These are phyloP conservation scores for Torulaspora maleeae DNA, from an alignment of 805 yeast species.

Conservation along the genomic window DNA sequence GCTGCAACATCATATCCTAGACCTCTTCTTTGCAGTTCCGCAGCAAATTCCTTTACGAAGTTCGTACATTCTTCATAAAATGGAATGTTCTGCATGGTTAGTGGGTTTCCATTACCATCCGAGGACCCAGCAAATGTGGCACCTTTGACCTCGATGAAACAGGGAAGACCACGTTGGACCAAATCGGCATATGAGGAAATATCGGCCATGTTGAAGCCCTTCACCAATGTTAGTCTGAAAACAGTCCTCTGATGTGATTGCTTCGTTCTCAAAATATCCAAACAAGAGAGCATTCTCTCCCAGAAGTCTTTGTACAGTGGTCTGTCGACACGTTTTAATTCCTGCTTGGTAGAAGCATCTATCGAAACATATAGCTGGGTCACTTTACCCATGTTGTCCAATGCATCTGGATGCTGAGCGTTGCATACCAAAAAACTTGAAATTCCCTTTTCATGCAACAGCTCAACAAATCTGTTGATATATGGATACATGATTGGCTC, in stretches of 20 bases:
- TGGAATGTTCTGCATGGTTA: conserved; percentile 94
- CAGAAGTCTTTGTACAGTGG: conserved; percentile 88
- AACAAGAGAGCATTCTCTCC: conserved; percentile 79
- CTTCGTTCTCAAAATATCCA: conserved; percentile 67
- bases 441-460: conserved; percentile 75
- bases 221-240: conserved; percentile 82
- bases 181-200: conserved; percentile 79
- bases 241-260: conserved; percentile 87
- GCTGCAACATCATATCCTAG: conserved; percentile 80
- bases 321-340: conserved; percentile 77
- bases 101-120: conserved; percentile 73
- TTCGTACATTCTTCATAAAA: conserved; percentile 83
- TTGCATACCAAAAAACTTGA: conserved; percentile 89
- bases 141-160: conserved; percentile 88
- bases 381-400: conserved; percentile 63
- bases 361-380: conserved; percentile 90
- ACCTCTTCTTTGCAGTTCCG: conserved; percentile 61
- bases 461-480: conserved; percentile 74
- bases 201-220: conserved; percentile 86
- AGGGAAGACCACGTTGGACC: conserved; percentile 75
- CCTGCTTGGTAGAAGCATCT: conserved; percentile 85
- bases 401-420: conserved; percentile 91
- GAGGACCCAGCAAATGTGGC: conserved; percentile 95
- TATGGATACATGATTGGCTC: conserved; percentile 94
- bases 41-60: conserved; percentile 62